phyloP scores from a whole-genome alignment of 441 rosid genomes.

The Populus tomentosa region DNA sequence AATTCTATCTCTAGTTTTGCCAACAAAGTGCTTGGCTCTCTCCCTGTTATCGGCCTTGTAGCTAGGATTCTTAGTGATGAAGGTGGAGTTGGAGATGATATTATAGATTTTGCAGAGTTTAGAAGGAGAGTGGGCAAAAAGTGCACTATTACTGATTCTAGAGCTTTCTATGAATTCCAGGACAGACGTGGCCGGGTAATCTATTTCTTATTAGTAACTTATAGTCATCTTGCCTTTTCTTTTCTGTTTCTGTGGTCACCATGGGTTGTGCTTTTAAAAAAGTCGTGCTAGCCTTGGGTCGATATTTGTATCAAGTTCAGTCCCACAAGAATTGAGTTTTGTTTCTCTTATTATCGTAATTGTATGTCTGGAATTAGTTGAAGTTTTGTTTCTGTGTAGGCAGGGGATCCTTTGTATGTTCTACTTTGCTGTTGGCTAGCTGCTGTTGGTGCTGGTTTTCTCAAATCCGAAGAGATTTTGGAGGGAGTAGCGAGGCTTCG shows the following conservation, averaged over 20 bases:
- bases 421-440: conserved; percentile 92
- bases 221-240: neutral
- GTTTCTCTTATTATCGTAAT: neutral
- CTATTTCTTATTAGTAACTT: neutral
- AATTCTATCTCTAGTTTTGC: conserved; percentile 71
- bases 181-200: conserved; percentile 73
- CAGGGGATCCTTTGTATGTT: conserved; percentile 91
- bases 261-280: neutral
- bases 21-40: conserved; percentile 74
- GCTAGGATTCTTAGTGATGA: conserved; percentile 83
- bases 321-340: neutral
- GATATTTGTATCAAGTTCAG: neutral
- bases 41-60: conserved; percentile 82
- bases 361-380: neutral
- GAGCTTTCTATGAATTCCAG: conserved; percentile 88
- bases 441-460: conserved; percentile 93
- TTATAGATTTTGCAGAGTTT: conserved; percentile 91
- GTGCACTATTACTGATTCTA: conserved; percentile 62
- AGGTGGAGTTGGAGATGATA: conserved; percentile 87
- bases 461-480: conserved; percentile 87
- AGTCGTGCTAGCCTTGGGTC: neutral
- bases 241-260: neutral
- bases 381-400: conserved; percentile 40
- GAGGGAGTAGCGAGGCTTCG: conserved; percentile 86
- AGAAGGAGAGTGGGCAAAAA: conserved; percentile 86